Percentiles rank a stretch among this genome's conserved stretches.
Evolutionary conservation across 257 asterid genomes (phyloP).

Genomic region (Ilex asprella): DNA sequence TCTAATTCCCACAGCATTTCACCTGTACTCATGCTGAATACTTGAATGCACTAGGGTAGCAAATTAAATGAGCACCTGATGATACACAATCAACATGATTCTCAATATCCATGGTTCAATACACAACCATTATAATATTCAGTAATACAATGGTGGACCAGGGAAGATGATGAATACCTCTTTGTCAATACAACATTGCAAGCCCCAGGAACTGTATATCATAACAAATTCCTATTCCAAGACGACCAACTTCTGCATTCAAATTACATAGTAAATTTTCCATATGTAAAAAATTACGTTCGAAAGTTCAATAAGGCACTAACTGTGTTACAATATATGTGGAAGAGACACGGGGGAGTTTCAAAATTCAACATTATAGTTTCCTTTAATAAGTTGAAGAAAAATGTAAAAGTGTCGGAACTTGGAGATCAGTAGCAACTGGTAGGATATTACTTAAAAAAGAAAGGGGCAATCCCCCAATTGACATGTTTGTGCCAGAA

Average conservation of each 20-base stretch:
- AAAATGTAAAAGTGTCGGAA: no score
- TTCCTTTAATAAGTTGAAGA: no score
- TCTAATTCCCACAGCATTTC: conserved; percentile 33
- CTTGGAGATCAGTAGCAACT: no score
- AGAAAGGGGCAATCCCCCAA: no score
- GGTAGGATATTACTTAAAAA: no score
- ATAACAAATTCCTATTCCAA: conserved; percentile 43
- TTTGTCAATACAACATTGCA: conserved; percentile 25
- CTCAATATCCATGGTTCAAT: background rate
- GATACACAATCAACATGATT: background rate
- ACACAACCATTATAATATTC: no score
- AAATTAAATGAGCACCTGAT: conserved; percentile 35
- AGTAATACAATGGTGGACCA: background rate
- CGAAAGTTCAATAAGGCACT: background rate
- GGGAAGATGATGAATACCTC: conserved; percentile 17
- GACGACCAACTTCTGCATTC: conserved; percentile 29
- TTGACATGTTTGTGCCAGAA: no score
- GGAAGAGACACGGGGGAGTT: background rate
- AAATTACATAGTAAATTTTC: background rate
- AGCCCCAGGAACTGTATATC: conserved; percentile 45
- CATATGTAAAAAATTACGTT: no score
- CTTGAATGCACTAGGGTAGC: conserved; percentile 43
- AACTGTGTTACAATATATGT: background rate
- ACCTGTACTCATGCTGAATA: conserved; percentile 34
- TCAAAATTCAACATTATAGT: no score